phyloP scores from a whole-genome alignment of 768 basidiomycete species.

The Termitomyces sp. region DNA sequence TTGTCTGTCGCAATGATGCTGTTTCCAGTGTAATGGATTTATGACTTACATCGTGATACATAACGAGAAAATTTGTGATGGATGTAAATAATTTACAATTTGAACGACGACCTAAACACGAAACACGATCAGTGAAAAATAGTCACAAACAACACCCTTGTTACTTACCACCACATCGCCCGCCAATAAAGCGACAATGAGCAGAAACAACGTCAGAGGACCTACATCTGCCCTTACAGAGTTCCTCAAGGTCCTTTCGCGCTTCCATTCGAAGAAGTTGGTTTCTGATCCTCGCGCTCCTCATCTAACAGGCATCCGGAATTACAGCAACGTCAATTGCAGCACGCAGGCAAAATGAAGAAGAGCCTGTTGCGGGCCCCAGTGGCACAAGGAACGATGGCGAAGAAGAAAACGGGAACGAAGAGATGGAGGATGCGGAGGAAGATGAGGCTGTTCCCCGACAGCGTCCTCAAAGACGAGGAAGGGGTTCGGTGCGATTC shows the following conservation, averaged over 20 bases:
- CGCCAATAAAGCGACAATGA: conserved; percentile 7
- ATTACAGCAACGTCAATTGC: conserved; percentile 42
- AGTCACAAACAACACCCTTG: conserved; percentile 12
- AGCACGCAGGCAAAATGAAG: conserved; percentile 24
- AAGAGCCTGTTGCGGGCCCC: conserved; percentile 40
- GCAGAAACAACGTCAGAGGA: conserved; percentile 60
- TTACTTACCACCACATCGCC: conserved; percentile 7
- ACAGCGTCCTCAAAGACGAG: conserved; percentile 6
- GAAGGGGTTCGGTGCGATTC: conserved; percentile 7
- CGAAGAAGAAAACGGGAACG: conserved; percentile 9
- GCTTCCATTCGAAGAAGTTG: not conserved
- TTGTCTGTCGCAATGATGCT: too few species aligned
- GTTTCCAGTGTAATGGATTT: too few species aligned
- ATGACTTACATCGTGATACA: too few species aligned
- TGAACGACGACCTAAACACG: not conserved
- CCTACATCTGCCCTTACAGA: conserved; percentile 82
- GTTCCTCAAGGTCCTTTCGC: conserved; percentile 55
- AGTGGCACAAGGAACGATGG: conserved; percentile 22
- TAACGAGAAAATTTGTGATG: too few species aligned
- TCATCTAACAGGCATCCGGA: conserved; percentile 31
- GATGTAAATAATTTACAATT: too few species aligned
- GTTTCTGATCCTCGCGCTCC: not conserved
- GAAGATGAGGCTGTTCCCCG: conserved; percentile 6
- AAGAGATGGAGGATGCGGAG: conserved; percentile 8
- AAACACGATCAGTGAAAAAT: conserved; percentile 3